Evolutionary conservation across 2,329 filamentous ascomycete genomes (phyloP).

Genomic region (Nothopassalora personata): DNA sequence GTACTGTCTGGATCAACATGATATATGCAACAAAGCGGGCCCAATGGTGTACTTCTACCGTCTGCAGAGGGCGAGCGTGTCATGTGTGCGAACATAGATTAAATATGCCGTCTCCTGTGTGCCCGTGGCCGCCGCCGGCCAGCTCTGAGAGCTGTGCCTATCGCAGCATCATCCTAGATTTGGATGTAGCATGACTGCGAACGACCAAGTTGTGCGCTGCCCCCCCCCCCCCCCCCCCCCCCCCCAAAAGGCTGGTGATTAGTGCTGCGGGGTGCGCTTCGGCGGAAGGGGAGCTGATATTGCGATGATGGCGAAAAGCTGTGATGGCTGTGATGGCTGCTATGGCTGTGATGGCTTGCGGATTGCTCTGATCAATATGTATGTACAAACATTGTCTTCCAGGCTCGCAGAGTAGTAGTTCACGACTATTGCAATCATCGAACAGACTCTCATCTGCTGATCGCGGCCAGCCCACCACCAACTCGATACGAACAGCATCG

Average conservation of each 20-base stretch:
- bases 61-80: not conserved
- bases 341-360: too few species aligned
- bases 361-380: too few species aligned
- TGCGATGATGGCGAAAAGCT: not conserved
- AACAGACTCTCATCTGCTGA: too few species aligned
- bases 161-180: not conserved
- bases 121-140: too few species aligned
- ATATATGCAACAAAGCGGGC: not conserved
- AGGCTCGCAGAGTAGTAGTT: too few species aligned
- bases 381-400: too few species aligned
- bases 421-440: too few species aligned
- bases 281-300: not conserved
- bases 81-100: not conserved
- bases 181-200: not conserved
- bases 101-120: not conserved
- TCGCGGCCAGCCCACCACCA: too few species aligned
- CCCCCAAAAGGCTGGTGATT: not conserved
- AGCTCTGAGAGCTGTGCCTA: not conserved
- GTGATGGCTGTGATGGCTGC: too few species aligned
- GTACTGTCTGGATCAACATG: conserved; percentile 1
- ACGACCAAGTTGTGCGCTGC: not conserved
- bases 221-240: too few species aligned
- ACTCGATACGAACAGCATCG: too few species aligned
- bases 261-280: not conserved
- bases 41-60: too few species aligned